Evolutionary conservation across 768 basidiomycete species (phyloP).

Genomic region (Sporobolomyces roseus): DNA sequence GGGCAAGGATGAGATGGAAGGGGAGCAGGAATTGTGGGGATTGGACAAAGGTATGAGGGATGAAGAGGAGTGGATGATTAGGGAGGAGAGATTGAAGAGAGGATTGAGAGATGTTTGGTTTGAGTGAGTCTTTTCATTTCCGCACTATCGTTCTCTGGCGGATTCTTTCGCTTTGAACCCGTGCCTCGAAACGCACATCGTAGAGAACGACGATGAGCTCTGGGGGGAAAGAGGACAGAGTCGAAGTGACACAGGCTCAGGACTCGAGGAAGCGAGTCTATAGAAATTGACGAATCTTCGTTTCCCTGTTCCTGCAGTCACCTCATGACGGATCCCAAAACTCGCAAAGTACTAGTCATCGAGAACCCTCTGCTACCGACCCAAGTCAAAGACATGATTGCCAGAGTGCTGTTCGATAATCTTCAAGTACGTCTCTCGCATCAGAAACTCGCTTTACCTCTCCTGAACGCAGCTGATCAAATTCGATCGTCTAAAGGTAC

Average conservation of each 20-base stretch:
- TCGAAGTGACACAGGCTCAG: too few species aligned
- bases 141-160: neutral
- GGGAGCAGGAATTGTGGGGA: slow-evolving; percentile 45
- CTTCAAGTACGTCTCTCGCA: slow-evolving; percentile 66
- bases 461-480: too few species aligned
- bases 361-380: slow-evolving; percentile 84
- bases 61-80: slow-evolving; percentile 45
- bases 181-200: too few species aligned
- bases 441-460: too few species aligned
- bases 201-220: too few species aligned
- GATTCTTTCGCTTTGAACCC: too few species aligned
- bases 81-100: slow-evolving; percentile 37
- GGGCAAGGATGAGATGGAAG: slow-evolving; percentile 47
- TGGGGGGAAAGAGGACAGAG: too few species aligned
- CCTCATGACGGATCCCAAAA: slow-evolving; percentile 87
- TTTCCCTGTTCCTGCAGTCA: too few species aligned
- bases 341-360: slow-evolving; percentile 85
- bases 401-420: slow-evolving; percentile 81
- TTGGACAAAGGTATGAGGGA: slow-evolving; percentile 41
- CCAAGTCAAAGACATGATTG: slow-evolving; percentile 81
- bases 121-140: slow-evolving; percentile 23
- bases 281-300: too few species aligned
- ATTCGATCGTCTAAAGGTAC: slow-evolving; percentile 62
- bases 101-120: slow-evolving; percentile 33
- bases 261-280: too few species aligned